These are phyloP conservation scores for Phytophthora pluvialis DNA, from an alignment of 352 stramenopile genomes.

Conservation along the genomic window DNA sequence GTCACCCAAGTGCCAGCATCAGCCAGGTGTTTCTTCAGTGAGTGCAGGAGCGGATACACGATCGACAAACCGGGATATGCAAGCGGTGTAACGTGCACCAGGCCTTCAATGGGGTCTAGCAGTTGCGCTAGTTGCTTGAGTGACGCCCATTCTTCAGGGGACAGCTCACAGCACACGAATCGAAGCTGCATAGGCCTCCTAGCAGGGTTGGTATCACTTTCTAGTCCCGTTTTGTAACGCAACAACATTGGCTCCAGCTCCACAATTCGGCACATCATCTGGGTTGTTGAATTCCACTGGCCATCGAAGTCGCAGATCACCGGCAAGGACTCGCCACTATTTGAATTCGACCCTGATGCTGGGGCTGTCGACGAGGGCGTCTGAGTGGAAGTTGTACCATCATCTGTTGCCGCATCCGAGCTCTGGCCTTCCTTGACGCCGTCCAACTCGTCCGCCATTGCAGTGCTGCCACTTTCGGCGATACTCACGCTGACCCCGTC, in stretches of 20 bases:
- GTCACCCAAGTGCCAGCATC: slow-evolving; percentile 69
- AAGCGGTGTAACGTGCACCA: slow-evolving; percentile 69
- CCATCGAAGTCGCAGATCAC: slow-evolving; percentile 85
- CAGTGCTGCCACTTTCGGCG: slow-evolving; percentile 20
- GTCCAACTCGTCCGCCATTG: slow-evolving; percentile 27
- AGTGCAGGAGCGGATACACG: slow-evolving; percentile 70
- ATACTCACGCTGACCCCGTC: slow-evolving; percentile 41
- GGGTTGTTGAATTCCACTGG: slow-evolving; percentile 77
- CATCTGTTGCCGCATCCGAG: slow-evolving; percentile 13
- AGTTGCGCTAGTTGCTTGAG: slow-evolving; percentile 73
- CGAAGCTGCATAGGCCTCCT: slow-evolving; percentile 78
- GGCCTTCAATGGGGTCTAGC: slow-evolving; percentile 67
- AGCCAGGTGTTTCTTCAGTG: slow-evolving; percentile 72
- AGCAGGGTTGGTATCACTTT: slow-evolving; percentile 74
- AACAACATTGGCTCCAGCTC: slow-evolving; percentile 76
- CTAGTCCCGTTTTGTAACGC: slow-evolving; percentile 78
- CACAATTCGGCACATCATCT: slow-evolving; percentile 85
- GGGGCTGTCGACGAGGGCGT: slow-evolving; percentile 2
- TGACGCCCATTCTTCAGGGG: slow-evolving; percentile 66
- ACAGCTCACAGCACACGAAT: slow-evolving; percentile 80
- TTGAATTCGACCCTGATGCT: slow-evolving; percentile 9
- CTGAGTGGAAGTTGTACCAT: slow-evolving; percentile 12
- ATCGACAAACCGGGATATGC: slow-evolving; percentile 79
- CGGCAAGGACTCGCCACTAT: slow-evolving; percentile 44
- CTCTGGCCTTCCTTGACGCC: slow-evolving; percentile 22